Base-by-base conservation (phyloP, 352 stramenopile species). In the Elongisporangium senticosum region DNA sequence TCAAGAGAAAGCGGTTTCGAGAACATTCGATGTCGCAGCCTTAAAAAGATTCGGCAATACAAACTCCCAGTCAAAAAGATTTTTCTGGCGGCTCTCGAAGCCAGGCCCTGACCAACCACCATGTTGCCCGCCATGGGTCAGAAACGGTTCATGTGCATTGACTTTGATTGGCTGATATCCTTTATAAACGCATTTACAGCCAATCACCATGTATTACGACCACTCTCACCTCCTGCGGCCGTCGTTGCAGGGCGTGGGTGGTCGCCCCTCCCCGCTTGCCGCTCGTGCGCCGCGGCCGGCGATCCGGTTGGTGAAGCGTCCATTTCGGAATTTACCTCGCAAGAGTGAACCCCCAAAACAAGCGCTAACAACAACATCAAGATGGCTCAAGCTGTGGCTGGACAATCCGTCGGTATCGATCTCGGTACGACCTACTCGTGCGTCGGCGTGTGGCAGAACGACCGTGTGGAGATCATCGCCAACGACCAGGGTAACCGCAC, bases 401-500 rank as follows among this genome's bases (percentile, higher is more conserved):
- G 59, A 56, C 54, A 54, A 55, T 74, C 67, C 33, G 71, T 87
- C 17, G 89, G 90, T 63, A 97, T 97, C 39, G 89, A 97, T 69
- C 71, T 97, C 8, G 90, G 90, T 67, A 97, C 90, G 63, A 97
- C 90, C 19, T 98, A 98, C 75, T 97, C 89, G 58, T 98, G 93
- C 67, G 93, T 98, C 21, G 90, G 90, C 63, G 87, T 97, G 39
- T 97, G 90, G 83, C 92, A 97, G 83, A 94, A 97, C 68, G 79
- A 87, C 54, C 86, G 88, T n/a, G 93, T 98, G 5, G 93, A 98
- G 70, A 92, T 98, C 71, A 97, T 98, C 71, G 91, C 92, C 49
- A 98, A 98, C 74, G 89, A 97, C 71, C 86, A 98, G 67, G 95
- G 96, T 57, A 97, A 98, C 77, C 87, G 94, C 49, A 98, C 90